Conservation (phyloP, 768 basidiomycete species). For the Sporobolomyces roseus region DNA sequence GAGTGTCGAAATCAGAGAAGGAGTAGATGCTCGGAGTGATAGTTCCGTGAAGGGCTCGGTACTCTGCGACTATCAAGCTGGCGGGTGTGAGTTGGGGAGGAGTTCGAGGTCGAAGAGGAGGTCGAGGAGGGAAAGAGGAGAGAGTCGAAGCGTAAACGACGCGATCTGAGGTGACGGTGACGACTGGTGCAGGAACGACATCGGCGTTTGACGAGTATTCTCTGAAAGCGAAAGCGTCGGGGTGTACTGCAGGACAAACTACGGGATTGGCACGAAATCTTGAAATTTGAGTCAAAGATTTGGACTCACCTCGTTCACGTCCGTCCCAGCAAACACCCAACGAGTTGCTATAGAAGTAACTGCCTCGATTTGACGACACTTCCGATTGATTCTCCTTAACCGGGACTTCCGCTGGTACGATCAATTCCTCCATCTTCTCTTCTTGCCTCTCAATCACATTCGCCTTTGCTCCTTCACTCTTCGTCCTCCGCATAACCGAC, state of each 20-base stretch:
- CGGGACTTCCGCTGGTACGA: neutral
- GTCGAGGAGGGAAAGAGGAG: conserved; percentile 25
- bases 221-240: conserved; percentile 10
- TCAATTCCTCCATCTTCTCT: neutral
- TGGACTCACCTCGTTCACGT: conserved; percentile 9
- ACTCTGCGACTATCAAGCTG: conserved; percentile 8
- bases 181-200: conserved; percentile 2
- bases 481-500: conserved; percentile 8
- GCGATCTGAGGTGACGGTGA: neutral
- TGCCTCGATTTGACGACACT: neutral
- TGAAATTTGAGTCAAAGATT: neutral
- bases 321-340: conserved; percentile 32
- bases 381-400: neutral
- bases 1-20: neutral
- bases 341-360: conserved; percentile 11
- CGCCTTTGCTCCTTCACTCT: conserved; percentile 7
- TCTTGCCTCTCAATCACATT: neutral
- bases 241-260: conserved; percentile 9
- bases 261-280: neutral
- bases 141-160: conserved; percentile 27
- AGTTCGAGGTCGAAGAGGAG: conserved; percentile 13
- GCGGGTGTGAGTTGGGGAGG: conserved; percentile 12
- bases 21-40: conserved; percentile 8
- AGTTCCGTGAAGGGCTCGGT: conserved; percentile 10
- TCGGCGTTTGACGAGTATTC: conserved; percentile 20